Base-by-base conservation (phyloP, 73 alveolate species). In the Paramecium octaurelia region DNA sequence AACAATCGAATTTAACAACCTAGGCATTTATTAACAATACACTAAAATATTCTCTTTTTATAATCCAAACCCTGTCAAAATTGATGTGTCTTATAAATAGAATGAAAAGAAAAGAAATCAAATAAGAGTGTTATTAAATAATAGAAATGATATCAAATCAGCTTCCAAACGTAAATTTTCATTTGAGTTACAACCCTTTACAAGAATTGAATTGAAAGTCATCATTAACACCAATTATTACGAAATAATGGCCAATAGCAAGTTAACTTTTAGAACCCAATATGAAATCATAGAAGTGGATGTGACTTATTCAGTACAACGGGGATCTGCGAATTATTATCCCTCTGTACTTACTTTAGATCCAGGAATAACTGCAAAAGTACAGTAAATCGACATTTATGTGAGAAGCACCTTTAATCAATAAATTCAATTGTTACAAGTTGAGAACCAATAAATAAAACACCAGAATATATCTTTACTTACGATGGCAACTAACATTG, bases 11-110 rank as follows among this genome's bases (percentile, higher is more conserved):
- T 75, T 75, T 18, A 23, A 20, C 14, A 75, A 75, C n/a, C 9
- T 75, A 16, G 88, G 68, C 11, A 75, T 75, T 36, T 42, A 75
- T 34, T 75, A 75, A 75, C 10, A 75, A 42, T 38, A 38, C n/a
- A 75, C 68, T 0, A 75, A 42, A 75, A 75, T 23, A 11, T 75
- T 38, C 88, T 42, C 60, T 10, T 23, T 75, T 23, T 38, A 42
- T 75, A 75, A 75, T 75, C 88, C 88, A 0, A 75, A 75, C 14
- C 88, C 88, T 9, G 58, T 75, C 16, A 75, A 36, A 20, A 75
- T 75, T 75, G 88, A 75, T 75, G 69, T 75, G 16, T 18, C 35
- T 29, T 75, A 38, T 38, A 75, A 75, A 75, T n/a, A 75, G 8
- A 21, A 75, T 21, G 88, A 75, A 38, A 38, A 38, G 38, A 75